Evolutionary conservation across 345 rosid genomes (phyloP).

Genomic region (Eucalyptus marginata): DNA sequence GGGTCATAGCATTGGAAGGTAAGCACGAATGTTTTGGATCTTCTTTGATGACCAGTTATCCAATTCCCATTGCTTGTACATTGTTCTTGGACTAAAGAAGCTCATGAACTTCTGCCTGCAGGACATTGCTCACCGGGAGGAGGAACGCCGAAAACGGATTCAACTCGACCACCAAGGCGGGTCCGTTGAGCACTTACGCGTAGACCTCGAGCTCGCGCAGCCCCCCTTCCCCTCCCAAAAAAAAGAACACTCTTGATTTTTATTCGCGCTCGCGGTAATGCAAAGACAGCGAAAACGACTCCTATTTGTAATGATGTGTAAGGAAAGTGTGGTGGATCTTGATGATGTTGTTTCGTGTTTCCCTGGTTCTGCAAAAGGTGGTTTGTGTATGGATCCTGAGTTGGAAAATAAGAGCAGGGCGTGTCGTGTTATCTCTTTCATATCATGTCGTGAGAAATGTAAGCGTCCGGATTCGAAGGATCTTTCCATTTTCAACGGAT

Average conservation of each 20-base stretch:
- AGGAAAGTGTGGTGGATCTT: not conserved
- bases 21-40: not conserved
- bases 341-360: not conserved
- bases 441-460: not conserved
- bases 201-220: not conserved
- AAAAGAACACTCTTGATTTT: not conserved
- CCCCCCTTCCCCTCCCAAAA: not conserved
- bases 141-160: conserved; percentile 48
- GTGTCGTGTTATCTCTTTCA: not conserved
- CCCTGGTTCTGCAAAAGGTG: not conserved
- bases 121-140: conserved; percentile 60
- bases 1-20: conserved; percentile 47
- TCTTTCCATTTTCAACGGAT: not conserved
- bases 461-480: not conserved
- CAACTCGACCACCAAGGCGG: conserved; percentile 47
- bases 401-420: not conserved
- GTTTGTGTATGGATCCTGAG: not conserved
- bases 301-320: not conserved
- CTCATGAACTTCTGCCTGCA: conserved; percentile 4
- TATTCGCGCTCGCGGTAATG: not conserved
- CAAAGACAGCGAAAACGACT: not conserved
- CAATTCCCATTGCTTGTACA: not conserved
- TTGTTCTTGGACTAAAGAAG: not conserved
- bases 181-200: conserved; percentile 70
- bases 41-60: not conserved